Evolutionary conservation across 2,329 filamentous ascomycete species (phyloP), one percentile per base, ranked within the genome.

Genomic region (Fusarium decemcellulare): DNA sequence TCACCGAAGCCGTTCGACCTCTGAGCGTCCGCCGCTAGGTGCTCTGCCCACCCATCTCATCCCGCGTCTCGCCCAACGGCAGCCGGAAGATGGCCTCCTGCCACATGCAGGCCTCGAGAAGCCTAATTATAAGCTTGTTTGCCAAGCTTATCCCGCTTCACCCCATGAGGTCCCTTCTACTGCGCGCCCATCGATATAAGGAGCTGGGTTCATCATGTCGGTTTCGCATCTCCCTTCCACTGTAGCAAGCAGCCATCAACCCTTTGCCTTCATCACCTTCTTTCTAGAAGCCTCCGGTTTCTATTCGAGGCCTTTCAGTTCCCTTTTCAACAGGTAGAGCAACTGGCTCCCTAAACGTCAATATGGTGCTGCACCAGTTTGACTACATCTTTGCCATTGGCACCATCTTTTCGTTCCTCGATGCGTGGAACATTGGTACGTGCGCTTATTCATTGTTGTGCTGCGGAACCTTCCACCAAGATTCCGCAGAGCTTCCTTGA

Each of bases 341-440:
- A 16, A 14, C 65, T 59, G 57, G 48, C 34, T 27, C n/a, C 39
- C 36, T 29, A 40, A 14, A 36, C n/a, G 44, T 57, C 27, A 65
- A 57, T 61, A 65, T 71, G 59, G 73, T 73, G 4, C 74, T 77
- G 67, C 81, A 84, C 63, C 84, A 91, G 72, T 91, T 85, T 69
- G 85, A 89, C 76, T 91, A 90, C 75, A 83, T 91, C 71, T 87
- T 91, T 70, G 89, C 87, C 72, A 84, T 91, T 51, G 89, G 87
- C 78, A 88, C 87, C 53, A 85, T 91, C 65, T 91, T 91, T 77
- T 87, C 89, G 50, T 86, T 88, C 72, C 84, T 91, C 14, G 88
- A 90, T 78, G 87, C 88, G 32, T 91, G 87, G 86, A 90, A 90
- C 73, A 90, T 90, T 70, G 88, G 88, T 85, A 62, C 15, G 65